Evolutionary conservation across 2,329 filamentous ascomycete genomes (phyloP).

Genomic region (Penicillium corylophilum): DNA sequence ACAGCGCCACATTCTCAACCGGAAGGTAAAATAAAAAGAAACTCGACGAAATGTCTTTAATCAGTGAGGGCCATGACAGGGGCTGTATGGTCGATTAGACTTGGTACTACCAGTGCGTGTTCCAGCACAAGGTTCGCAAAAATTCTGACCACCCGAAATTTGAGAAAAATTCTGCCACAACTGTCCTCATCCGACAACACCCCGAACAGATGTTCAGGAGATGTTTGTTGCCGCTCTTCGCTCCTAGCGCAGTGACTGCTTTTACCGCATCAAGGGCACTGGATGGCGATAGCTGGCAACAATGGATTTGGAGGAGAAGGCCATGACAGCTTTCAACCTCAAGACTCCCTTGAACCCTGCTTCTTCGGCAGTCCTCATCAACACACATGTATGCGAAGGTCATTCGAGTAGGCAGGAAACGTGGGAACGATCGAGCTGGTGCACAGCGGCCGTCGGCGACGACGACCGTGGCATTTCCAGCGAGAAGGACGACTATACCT

Average conservation of each 20-base stretch:
- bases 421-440: constrained; percentile 78
- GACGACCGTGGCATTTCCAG: constrained; percentile 57
- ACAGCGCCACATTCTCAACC: constrained; percentile 84
- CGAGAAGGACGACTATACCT: constrained; percentile 82
- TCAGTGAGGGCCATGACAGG: constrained; percentile 62
- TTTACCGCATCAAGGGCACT: constrained; percentile 11
- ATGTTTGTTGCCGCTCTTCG: constrained; percentile 49
- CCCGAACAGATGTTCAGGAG: constrained; percentile 57
- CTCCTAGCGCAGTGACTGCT: constrained; percentile 11
- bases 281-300: constrained; percentile 51
- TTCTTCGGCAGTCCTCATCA: constrained; percentile 46
- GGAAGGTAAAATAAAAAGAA: constrained; percentile 55
- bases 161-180: constrained; percentile 29
- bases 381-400: constrained; percentile 30
- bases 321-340: constrained; percentile 64
- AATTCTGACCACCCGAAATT: constrained; percentile 24
- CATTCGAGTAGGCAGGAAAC: constrained; percentile 22
- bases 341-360: constrained; percentile 69
- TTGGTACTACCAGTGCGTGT: constrained; percentile 28
- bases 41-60: constrained; percentile 80
- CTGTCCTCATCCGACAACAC: constrained; percentile 74
- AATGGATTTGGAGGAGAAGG: constrained; percentile 77
- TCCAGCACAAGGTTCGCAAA: constrained; percentile 30
- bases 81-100: not conserved
- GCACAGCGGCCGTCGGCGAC: constrained; percentile 42